These are phyloP conservation scores for Phytophthora sojae DNA, from an alignment of 352 stramenopile genomes.

Conservation along the genomic window DNA sequence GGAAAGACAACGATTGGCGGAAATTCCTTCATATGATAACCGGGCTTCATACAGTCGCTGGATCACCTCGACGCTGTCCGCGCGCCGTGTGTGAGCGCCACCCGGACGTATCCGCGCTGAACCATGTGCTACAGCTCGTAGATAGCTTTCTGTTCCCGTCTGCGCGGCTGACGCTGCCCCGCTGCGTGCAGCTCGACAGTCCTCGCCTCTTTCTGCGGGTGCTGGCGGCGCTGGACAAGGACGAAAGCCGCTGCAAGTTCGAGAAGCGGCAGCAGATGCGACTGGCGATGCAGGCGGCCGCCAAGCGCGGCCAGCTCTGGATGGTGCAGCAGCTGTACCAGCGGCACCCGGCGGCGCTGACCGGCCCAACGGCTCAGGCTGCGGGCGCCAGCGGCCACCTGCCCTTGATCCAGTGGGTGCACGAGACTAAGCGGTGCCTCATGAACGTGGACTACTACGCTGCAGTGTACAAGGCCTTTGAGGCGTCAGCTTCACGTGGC, in stretches of 20 bases:
- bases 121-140: slow-evolving; percentile 12
- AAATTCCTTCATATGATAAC: not conserved
- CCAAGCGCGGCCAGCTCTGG: slow-evolving; percentile 9
- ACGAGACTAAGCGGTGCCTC: not conserved
- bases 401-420: not conserved
- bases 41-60: too few species aligned
- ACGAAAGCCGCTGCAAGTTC: slow-evolving; percentile 6
- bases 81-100: slow-evolving; percentile 9
- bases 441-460: not conserved
- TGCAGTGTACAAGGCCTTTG: not conserved
- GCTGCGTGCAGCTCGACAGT: slow-evolving; percentile 9
- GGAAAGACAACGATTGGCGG: not conserved
- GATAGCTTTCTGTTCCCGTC: slow-evolving; percentile 16
- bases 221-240: slow-evolving; percentile 4
- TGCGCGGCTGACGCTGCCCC: not conserved
- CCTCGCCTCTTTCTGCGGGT: slow-evolving; percentile 8
- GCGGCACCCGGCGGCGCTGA: slow-evolving; percentile 12
- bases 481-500: not conserved
- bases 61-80: too few species aligned
- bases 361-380: slow-evolving; percentile 2
- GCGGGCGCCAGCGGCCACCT: not conserved
- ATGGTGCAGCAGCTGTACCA: slow-evolving; percentile 19
- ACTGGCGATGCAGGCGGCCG: slow-evolving; percentile 12
- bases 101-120: not conserved
- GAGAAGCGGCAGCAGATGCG: slow-evolving; percentile 18